Percentiles rank a stretch among this genome's conserved stretches.
Conservation (phyloP, 2,329 filamentous ascomycete genomes). For the Sporothrix pallida region DNA sequence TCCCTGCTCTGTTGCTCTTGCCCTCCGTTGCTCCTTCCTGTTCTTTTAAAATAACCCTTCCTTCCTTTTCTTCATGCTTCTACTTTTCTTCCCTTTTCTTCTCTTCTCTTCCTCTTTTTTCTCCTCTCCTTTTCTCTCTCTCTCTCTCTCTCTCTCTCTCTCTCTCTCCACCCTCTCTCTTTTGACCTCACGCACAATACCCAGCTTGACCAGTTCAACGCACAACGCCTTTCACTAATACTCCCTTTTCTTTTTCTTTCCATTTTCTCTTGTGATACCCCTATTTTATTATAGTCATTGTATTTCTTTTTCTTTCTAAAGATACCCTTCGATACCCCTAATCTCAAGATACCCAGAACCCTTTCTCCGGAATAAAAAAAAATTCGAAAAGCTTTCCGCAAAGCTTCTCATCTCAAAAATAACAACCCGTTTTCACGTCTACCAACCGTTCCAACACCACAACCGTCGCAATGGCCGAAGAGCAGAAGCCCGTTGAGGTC, state of each 20-base stretch:
- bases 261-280: conserved; percentile 48
- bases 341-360: conserved; percentile 36
- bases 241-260: conserved; percentile 39
- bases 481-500: conserved; percentile 71
- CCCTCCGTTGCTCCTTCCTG: conserved; percentile 36
- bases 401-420: conserved; percentile 1
- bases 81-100: conserved; percentile 33
- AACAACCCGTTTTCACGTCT: conserved; percentile 13
- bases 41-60: conserved; percentile 36
- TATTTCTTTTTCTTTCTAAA: conserved; percentile 43
- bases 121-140: conserved; percentile 33
- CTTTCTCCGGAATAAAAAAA: conserved; percentile 20
- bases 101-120: conserved; percentile 37
- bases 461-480: conserved; percentile 70
- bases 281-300: conserved; percentile 37
- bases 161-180: conserved; percentile 35
- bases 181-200: conserved; percentile 33
- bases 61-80: conserved; percentile 34
- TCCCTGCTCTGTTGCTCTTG: conserved; percentile 24
- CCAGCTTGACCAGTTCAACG: conserved; percentile 46
- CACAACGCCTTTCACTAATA: conserved; percentile 38
- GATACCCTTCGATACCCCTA: conserved; percentile 39
- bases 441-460: conserved; percentile 41
- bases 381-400: background rate
- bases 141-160: conserved; percentile 32